phyloP scores from a whole-genome alignment of 2,329 filamentous ascomycete species.

The Sclerotinia nivalis region DNA sequence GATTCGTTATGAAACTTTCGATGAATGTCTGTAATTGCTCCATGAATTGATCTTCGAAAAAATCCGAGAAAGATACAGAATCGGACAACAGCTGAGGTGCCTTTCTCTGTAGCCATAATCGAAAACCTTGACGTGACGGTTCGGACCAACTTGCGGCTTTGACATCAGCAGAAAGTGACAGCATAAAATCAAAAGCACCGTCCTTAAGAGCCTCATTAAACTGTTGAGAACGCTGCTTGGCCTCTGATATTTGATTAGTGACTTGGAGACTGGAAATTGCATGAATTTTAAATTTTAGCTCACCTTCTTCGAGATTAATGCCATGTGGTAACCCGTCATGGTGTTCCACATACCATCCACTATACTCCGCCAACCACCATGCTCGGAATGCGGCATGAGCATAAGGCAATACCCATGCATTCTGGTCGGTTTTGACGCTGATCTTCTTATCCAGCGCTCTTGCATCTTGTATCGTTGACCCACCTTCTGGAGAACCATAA shows the following conservation, averaged over 20 bases:
- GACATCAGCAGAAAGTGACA: slow-evolving; percentile 80
- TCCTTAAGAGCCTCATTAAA: slow-evolving; percentile 81
- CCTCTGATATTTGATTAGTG: slow-evolving; percentile 51
- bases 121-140: slow-evolving; percentile 77
- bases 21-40: slow-evolving; percentile 82
- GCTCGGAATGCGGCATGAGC: slow-evolving; percentile 77
- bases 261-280: background rate
- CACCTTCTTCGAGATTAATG: slow-evolving; percentile 63
- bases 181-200: slow-evolving; percentile 87
- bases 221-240: slow-evolving; percentile 67
- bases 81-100: slow-evolving; percentile 69
- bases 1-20: slow-evolving; percentile 90
- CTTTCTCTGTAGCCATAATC: slow-evolving; percentile 80
- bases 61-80: slow-evolving; percentile 65
- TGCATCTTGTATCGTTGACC: slow-evolving; percentile 65
- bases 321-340: slow-evolving; percentile 58
- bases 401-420: slow-evolving; percentile 70
- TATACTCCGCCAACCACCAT: slow-evolving; percentile 94
- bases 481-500: slow-evolving; percentile 76
- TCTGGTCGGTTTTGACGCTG: slow-evolving; percentile 64
- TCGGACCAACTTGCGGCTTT: slow-evolving; percentile 84
- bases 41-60: slow-evolving; percentile 74
- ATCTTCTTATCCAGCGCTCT: slow-evolving; percentile 69
- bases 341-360: slow-evolving; percentile 80
- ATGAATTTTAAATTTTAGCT: slow-evolving; percentile 25